Evolutionary conservation across 2,329 filamentous ascomycete species (phyloP).

Genomic region (Penicillium polonicum): DNA sequence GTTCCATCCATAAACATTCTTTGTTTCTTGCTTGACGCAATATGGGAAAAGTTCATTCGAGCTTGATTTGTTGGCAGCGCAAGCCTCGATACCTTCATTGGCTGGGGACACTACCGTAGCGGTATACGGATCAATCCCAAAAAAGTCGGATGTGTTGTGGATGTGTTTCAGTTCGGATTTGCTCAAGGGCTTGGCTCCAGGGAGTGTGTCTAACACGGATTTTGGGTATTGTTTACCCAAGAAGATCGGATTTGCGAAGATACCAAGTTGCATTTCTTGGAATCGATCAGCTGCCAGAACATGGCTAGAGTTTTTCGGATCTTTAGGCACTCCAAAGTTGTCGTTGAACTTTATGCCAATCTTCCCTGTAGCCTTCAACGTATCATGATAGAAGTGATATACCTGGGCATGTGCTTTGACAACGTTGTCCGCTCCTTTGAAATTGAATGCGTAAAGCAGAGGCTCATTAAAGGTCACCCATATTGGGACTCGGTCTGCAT

Average conservation of each 20-base stretch:
- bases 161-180: constrained; percentile 51
- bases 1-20: constrained; percentile 55
- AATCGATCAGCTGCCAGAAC: constrained; percentile 32
- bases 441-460: constrained; percentile 40
- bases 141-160: constrained; percentile 54
- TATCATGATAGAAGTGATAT: constrained; percentile 43
- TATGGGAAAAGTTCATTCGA: constrained; percentile 51
- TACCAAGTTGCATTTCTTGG: constrained; percentile 39
- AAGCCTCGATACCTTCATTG: constrained; percentile 47
- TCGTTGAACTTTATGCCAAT: constrained; percentile 47
- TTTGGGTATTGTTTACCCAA: constrained; percentile 47
- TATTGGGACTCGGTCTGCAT: constrained; percentile 40
- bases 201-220: constrained; percentile 46
- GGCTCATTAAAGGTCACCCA: constrained; percentile 48
- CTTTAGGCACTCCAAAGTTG: constrained; percentile 53
- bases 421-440: constrained; percentile 52
- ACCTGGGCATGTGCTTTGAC: constrained; percentile 44
- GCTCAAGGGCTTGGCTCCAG: constrained; percentile 48
- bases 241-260: constrained; percentile 47
- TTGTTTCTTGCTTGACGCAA: constrained; percentile 52
- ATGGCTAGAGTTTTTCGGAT: constrained; percentile 32
- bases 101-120: constrained; percentile 55
- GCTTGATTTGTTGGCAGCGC: constrained; percentile 44
- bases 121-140: constrained; percentile 60
- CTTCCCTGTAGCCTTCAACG: constrained; percentile 45